These are phyloP conservation scores for Chytriomyces hyalinus DNA, from an alignment of 192 early-diverging fungal genomes.

Conservation along the genomic window DNA sequence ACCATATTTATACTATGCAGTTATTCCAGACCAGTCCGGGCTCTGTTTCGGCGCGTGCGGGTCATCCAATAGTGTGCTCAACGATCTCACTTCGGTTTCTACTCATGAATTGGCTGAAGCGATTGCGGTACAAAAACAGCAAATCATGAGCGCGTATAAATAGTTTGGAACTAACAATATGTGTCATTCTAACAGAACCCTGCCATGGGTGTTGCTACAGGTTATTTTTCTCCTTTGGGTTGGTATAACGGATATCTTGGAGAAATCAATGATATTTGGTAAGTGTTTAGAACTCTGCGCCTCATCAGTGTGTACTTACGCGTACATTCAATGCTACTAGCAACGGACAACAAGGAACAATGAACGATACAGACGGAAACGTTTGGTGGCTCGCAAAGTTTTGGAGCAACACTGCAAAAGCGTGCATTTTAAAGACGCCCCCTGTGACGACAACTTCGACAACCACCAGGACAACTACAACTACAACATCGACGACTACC, in stretches of 20 bases:
- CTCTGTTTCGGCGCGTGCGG: conserved; percentile 25
- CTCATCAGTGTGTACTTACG: background rate
- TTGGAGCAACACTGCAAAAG: background rate
- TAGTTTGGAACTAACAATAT: too few relatives aligned
- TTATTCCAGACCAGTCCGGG: conserved; percentile 48
- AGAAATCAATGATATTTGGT: conserved; percentile 42
- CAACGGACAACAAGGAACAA: background rate
- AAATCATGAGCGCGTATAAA: too few relatives aligned
- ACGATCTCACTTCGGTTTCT: conserved; percentile 36
- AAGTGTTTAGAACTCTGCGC: background rate
- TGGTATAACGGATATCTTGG: conserved; percentile 43
- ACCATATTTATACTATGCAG: conserved; percentile 37
- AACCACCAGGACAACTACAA: too few relatives aligned
- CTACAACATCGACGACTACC: too few relatives aligned
- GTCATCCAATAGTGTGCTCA: conserved; percentile 7
- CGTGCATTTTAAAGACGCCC: background rate
- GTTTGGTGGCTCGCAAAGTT: conserved; percentile 20
- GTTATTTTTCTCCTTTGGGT: conserved; percentile 32
- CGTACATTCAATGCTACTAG: too few relatives aligned
- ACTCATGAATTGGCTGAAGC: conserved; percentile 46
- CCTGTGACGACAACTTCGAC: background rate
- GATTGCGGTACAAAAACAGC: conserved; percentile 6
- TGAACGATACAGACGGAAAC: conserved; percentile 5
- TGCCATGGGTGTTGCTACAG: conserved; percentile 30
- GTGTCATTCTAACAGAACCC: conserved; percentile 1